Evolutionary conservation across 192 early-diverging fungal species (phyloP).

Genomic region (Umbelopsis ramanniana): DNA sequence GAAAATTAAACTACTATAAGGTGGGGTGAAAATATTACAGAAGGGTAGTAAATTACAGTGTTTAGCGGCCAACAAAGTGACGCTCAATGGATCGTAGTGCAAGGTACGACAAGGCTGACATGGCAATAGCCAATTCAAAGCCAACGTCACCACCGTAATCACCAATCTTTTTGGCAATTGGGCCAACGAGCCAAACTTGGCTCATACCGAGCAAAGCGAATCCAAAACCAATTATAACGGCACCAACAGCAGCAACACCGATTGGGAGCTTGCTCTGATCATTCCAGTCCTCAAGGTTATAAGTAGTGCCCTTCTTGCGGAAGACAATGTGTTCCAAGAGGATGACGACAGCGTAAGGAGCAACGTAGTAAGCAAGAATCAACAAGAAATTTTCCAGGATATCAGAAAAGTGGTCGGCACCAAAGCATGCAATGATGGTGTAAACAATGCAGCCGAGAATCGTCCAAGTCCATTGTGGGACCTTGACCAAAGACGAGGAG

Average conservation of each 20-base stretch:
- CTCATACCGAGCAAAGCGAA: conserved; percentile 40
- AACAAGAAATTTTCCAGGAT: conserved; percentile 34
- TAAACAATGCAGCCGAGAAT: conserved; percentile 28
- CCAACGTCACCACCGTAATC: conserved; percentile 35
- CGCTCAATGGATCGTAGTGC: conserved; percentile 30
- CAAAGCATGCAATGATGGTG: conserved; percentile 25
- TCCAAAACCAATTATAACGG: conserved; percentile 30
- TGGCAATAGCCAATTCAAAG: conserved; percentile 34
- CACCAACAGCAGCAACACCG: conserved; percentile 28
- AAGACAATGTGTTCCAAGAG: conserved; percentile 24
- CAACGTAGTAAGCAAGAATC: conserved; percentile 32
- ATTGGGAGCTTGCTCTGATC: conserved; percentile 26
- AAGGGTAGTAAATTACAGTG: not conserved
- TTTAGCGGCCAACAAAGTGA: conserved; percentile 28
- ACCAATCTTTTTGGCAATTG: conserved; percentile 36
- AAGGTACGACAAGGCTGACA: conserved; percentile 29
- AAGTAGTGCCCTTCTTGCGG: conserved; percentile 14
- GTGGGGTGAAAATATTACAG: too few relatives aligned
- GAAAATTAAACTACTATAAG: too few relatives aligned
- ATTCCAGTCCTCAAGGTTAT: conserved; percentile 31
- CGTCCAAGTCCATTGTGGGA: conserved; percentile 32
- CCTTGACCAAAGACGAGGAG: conserved; percentile 13
- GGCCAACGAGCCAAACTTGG: conserved; percentile 39
- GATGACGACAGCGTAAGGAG: conserved; percentile 24
- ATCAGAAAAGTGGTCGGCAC: conserved; percentile 16